Evolutionary conservation across 2,329 filamentous ascomycete species (phyloP).

Genomic region (Colletotrichum higginsianum): DNA sequence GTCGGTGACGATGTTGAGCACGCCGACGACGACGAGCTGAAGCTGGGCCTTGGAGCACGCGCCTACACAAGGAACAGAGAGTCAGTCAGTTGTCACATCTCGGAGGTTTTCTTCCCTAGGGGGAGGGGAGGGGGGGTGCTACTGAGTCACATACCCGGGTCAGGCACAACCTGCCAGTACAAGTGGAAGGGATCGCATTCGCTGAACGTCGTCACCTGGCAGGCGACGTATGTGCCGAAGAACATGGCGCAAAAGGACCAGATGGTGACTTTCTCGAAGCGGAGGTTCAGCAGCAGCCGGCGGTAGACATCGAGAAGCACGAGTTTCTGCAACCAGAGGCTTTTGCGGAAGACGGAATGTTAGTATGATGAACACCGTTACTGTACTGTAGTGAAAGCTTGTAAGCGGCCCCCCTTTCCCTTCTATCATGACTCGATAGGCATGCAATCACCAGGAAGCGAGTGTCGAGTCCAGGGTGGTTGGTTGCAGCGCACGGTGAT

Average conservation of each 20-base stretch:
- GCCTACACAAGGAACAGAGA: conserved; percentile 31
- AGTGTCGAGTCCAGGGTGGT: conserved; percentile 7
- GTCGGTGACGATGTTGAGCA: conserved; percentile 53
- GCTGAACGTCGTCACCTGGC: conserved; percentile 52
- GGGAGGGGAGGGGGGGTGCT: too few relatives aligned
- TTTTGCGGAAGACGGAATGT: conserved; percentile 19
- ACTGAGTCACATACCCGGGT: conserved; percentile 49
- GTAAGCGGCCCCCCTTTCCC: neutral
- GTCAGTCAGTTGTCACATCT: neutral
- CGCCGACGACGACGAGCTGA: conserved; percentile 52
- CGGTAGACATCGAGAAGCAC: conserved; percentile 49
- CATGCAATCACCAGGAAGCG: conserved; percentile 11
- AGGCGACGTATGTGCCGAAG: conserved; percentile 49
- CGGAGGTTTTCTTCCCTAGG: neutral
- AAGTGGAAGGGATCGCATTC: conserved; percentile 63
- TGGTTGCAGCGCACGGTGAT: conserved; percentile 11
- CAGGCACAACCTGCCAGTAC: conserved; percentile 69
- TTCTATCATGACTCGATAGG: conserved; percentile 12
- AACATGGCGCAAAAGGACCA: conserved; percentile 48
- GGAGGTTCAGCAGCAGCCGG: conserved; percentile 45
- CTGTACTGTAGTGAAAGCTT: neutral
- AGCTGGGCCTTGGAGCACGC: conserved; percentile 50
- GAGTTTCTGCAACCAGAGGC: conserved; percentile 50
- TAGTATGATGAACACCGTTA: conserved; percentile 3
- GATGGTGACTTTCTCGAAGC: conserved; percentile 47